These are phyloP conservation scores for Colletotrichum costaricense DNA, from an alignment of 2,329 filamentous ascomycete species.

Conservation along the genomic window DNA sequence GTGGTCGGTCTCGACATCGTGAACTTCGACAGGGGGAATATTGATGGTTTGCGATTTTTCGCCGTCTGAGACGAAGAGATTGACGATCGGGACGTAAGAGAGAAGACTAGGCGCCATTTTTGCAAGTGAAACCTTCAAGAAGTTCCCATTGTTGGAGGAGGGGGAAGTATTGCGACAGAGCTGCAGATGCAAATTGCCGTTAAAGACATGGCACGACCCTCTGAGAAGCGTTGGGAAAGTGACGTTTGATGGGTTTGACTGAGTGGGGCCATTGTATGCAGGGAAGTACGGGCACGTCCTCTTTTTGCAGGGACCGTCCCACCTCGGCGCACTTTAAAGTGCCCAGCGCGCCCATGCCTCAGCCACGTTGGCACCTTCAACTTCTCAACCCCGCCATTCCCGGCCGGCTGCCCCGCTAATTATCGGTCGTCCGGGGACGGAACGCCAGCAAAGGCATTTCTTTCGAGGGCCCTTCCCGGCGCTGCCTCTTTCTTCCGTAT, in stretches of 20 bases:
- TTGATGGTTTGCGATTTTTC: constrained; percentile 54
- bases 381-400: constrained; percentile 24
- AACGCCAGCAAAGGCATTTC: neutral
- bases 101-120: constrained; percentile 50
- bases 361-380: constrained; percentile 1
- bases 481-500: neutral
- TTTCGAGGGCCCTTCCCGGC: neutral
- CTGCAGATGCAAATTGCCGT: neutral
- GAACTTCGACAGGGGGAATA: constrained; percentile 76
- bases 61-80: constrained; percentile 47
- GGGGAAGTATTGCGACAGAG: neutral
- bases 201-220: constrained; percentile 26
- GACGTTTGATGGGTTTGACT: constrained; percentile 32
- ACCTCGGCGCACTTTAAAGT: constrained; percentile 15
- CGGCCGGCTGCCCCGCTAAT: constrained; percentile 16
- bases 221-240: constrained; percentile 32
- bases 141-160: constrained; percentile 6
- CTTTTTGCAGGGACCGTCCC: constrained; percentile 12
- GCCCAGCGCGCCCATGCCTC: constrained; percentile 14
- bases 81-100: constrained; percentile 55
- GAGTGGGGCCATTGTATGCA: constrained; percentile 19
- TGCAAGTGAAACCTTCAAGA: neutral
- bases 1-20: constrained; percentile 82
- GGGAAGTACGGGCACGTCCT: constrained; percentile 7
- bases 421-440: constrained; percentile 9